Evolutionary conservation across 371 early-diverging fungal species (phyloP).

Genomic region (Astathelohania contejeani): DNA sequence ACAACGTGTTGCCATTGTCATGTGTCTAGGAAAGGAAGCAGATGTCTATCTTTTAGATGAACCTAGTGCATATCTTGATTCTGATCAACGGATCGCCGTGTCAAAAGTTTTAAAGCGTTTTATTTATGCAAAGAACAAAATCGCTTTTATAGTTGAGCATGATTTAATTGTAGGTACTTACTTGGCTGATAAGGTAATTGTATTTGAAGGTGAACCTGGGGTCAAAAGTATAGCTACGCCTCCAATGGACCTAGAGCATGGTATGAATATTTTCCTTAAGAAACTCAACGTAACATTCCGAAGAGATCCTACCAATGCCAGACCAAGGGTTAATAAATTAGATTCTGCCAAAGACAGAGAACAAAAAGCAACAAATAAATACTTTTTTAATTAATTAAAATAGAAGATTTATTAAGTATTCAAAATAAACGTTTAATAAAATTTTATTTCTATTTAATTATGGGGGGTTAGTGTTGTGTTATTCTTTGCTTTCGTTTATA

Average conservation of each 20-base stretch:
- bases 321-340: slow-evolving; percentile 93
- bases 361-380: slow-evolving; percentile 79
- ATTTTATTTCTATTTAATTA: too few species aligned
- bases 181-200: slow-evolving; percentile 91
- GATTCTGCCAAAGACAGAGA: slow-evolving; percentile 90
- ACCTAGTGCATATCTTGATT: slow-evolving; percentile 97
- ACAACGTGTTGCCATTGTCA: slow-evolving; percentile 91
- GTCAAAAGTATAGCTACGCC: slow-evolving; percentile 59
- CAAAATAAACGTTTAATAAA: too few species aligned
- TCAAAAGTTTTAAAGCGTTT: slow-evolving; percentile 96
- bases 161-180: slow-evolving; percentile 99
- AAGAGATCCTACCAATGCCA: slow-evolving; percentile 88
- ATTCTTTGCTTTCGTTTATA: too few species aligned
- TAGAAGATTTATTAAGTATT: too few species aligned
- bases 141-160: slow-evolving; percentile 98
- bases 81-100: slow-evolving; percentile 95
- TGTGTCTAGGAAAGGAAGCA: slow-evolving; percentile 80
- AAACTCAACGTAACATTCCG: slow-evolving; percentile 90
- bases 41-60: slow-evolving; percentile 97
- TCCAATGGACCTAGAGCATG: slow-evolving; percentile 74
- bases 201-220: slow-evolving; percentile 82
- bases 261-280: slow-evolving; percentile 94
- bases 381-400: too few species aligned
- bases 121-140: slow-evolving; percentile 85
- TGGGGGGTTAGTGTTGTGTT: too few species aligned